A percentile compares a stretch with the other conserved stretches of the same genome.
These are phyloP conservation scores for Mucor saturninus DNA, from an alignment of 371 early-diverging fungal species.

Conservation along the genomic window DNA sequence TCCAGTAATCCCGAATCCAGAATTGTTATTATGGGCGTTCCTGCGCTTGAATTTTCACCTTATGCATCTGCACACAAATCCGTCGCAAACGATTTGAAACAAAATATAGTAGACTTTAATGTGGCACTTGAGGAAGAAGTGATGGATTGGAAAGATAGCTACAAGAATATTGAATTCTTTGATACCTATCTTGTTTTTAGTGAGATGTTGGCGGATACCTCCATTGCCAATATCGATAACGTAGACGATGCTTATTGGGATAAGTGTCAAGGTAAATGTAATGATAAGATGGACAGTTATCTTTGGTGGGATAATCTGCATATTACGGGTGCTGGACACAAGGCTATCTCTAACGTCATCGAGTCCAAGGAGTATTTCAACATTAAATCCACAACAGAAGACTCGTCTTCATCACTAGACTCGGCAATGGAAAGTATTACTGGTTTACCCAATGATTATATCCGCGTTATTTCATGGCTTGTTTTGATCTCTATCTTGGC, in stretches of 20 bases:
- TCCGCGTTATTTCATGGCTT: conserved; percentile 23
- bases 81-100: conserved; percentile 24
- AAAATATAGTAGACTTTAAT: conserved; percentile 38
- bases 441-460: conserved; percentile 14
- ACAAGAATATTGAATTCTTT: conserved; percentile 22
- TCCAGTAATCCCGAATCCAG: conserved; percentile 25
- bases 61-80: conserved; percentile 22
- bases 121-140: conserved; percentile 43
- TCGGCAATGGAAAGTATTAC: not conserved
- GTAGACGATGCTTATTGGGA: conserved; percentile 56
- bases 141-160: conserved; percentile 25
- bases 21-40: conserved; percentile 40
- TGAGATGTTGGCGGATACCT: conserved; percentile 40
- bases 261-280: conserved; percentile 44
- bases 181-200: conserved; percentile 41
- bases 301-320: conserved; percentile 53
- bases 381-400: conserved; percentile 1
- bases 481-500: conserved; percentile 11
- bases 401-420: not conserved
- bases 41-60: conserved; percentile 50
- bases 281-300: conserved; percentile 36
- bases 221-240: conserved; percentile 32
- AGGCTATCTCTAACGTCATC: conserved; percentile 30
- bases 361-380: conserved; percentile 20
- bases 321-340: conserved; percentile 47